A percentile compares a stretch with the other conserved stretches of the same genome.
These are phyloP conservation scores for Ananas comosus DNA, from an alignment of 176 grass and related monocot species.

Conservation along the genomic window DNA sequence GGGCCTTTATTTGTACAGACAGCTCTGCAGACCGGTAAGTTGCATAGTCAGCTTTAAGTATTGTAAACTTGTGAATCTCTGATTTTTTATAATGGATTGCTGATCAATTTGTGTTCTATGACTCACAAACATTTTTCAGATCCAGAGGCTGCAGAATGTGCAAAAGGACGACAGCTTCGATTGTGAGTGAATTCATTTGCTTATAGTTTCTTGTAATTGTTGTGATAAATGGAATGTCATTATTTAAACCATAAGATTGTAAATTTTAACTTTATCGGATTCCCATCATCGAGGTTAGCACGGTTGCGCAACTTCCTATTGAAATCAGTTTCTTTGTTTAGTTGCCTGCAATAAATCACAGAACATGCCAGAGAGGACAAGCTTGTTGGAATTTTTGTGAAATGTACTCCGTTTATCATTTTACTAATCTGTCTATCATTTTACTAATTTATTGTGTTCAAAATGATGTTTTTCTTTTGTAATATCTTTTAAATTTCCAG, in stretches of 20 bases:
- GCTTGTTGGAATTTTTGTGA: no score
- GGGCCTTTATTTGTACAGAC: constrained; percentile 91
- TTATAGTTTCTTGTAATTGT: neutral
- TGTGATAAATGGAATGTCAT: neutral
- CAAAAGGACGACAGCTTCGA: constrained; percentile 81
- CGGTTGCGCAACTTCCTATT: no score
- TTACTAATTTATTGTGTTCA: neutral
- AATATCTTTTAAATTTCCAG: neutral
- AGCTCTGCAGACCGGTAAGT: constrained; percentile 70
- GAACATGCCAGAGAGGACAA: no score
- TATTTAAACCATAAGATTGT: neutral
- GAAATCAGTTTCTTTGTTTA: no score
- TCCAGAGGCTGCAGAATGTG: constrained; percentile 64
- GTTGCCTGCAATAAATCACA: no score
- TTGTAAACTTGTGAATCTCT: neutral
- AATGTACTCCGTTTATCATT: no score
- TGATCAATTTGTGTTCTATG: neutral
- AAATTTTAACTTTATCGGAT: no score
- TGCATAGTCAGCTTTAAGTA: neutral
- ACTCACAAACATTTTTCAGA: constrained; percentile 43
- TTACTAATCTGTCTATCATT: no score
- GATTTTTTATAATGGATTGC: neutral
- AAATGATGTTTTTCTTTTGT: neutral
- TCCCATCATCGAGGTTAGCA: no score
- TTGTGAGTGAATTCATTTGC: constrained; percentile 55